Evolutionary conservation across 192 early-diverging fungal genomes (phyloP), one percentile per base, ranked within the genome.

Genomic region (Coemansia sp.): DNA sequence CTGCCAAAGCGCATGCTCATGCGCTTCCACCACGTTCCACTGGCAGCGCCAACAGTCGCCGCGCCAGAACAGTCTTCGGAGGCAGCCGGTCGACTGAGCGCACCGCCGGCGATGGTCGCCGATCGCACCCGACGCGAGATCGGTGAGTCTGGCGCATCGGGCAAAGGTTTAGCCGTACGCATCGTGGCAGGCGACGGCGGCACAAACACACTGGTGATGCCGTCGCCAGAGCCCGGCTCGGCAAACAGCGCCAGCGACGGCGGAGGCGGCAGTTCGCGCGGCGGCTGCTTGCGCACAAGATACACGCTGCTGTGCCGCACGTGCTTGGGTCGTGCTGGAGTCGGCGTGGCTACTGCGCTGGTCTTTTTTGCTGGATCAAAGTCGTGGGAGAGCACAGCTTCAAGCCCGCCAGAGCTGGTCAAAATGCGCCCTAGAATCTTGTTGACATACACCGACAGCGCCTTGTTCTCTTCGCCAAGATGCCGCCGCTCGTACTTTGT

Each of bases 371-470:
- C 49, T 19, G 26, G 54, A 22, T 81, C 75, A 64, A 72, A 83
- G 66, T 83, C 81, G 66, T 66, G 68, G 43, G 81, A 74, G 3
- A 83, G 71, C 1, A 83, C 73, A 7, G 71, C 71, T 27, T 83
- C 75, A 27, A 78, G 68, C 11, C 71, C 75, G 55, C 65, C 75
- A 45, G 68, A 84, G 64, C 83, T 85, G 39, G 85, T 72, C 65
- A 92, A 81, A 72, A 92, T 92, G 69, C 87, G 86, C 51, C 82
- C 75, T 29, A 92, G 73, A 49, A 92, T 91, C 69, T 90, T 92
- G 69, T 89, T 83, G 74, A 92, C 85, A 60, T 92, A 92, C 14
- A 90, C 77, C 61, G 74, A 66, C 55, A 92, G 70, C 4, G 87
- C 86, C 20, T 85, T 86, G 69, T 90, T 90, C 50, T 87, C 81